phyloP scores from a whole-genome alignment of 768 basidiomycete species.

The Russula griseocarnosa region DNA sequence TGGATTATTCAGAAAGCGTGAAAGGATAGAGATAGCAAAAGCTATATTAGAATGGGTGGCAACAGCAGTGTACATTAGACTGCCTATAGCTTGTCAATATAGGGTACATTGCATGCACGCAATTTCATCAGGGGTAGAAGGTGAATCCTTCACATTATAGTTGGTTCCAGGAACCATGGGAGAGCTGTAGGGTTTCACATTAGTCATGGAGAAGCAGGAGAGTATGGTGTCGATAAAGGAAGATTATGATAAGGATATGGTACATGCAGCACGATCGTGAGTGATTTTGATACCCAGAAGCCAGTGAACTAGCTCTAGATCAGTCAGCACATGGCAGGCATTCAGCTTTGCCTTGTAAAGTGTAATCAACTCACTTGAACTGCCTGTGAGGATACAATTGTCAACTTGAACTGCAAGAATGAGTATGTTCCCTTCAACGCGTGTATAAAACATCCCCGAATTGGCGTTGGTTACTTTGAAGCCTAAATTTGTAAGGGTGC shows the following conservation, averaged over 20 bases:
- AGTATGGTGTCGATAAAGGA: slow-evolving; percentile 25
- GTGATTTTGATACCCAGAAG: slow-evolving; percentile 17
- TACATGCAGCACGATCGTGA: slow-evolving; percentile 13
- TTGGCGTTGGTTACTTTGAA: slow-evolving; percentile 9
- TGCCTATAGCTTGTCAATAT: no score
- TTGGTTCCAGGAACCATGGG: not conserved
- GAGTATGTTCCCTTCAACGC: slow-evolving; percentile 2
- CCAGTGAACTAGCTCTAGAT: slow-evolving; percentile 11
- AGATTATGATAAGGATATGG: slow-evolving; percentile 33
- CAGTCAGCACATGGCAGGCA: not conserved
- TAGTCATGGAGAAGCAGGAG: not conserved
- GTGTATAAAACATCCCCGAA: slow-evolving; percentile 24
- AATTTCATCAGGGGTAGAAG: no score
- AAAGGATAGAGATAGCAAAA: not conserved
- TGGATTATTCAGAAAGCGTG: not conserved
- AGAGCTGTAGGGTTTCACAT: not conserved
- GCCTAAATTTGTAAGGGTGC: not conserved
- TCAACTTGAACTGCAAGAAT: slow-evolving; percentile 10
- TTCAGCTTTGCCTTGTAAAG: slow-evolving; percentile 5
- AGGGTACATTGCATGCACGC: no score
- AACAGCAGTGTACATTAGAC: no score
- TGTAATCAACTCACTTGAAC: not conserved
- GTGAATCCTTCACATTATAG: no score
- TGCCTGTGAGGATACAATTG: not conserved
- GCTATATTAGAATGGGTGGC: no score